Evolutionary conservation across 2,329 filamentous ascomycete genomes (phyloP), one percentile per base, ranked within the genome.

Genomic region (Macroventuria anomochaeta): DNA sequence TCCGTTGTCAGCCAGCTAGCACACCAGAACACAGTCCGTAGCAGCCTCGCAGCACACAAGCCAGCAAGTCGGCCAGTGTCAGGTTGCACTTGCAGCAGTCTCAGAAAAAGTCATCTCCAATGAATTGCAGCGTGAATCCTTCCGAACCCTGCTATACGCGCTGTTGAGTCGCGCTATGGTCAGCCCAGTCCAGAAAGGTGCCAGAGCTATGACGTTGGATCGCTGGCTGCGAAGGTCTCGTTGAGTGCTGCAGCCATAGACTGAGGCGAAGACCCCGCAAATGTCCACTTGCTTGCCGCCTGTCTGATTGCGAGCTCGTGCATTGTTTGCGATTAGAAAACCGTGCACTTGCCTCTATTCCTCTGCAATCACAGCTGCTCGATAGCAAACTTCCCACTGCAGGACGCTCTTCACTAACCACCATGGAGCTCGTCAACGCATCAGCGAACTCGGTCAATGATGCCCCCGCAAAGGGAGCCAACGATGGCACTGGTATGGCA

Each of bases 401-500:
- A 55, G 46, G 53, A 34, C 31, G 40, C 51, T 44, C 52, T 55
- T 41, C 54, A 48, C 40, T 50, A 43, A 49, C 56, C 56, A 65
- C 60, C 61, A 73, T 71, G 71, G 67, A 70, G 50, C 68, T 80
- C 63, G 80, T 79, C 70, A 70, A 76, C 57, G 68, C 73, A 36
- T 78, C 79, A 31, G 71, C 72, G 36, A 80, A 80, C 68, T 77
- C 76, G 51, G 66, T 80, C 47, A 70, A 68, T 32, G 77, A 78
- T 55, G 75, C 79, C 47, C 76, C 80, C 23, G 78, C 77, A 54
- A 76, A 83, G 40, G 75, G 86, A 37, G 82, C 87, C 43, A 85
- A 82, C 43, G 89, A 92, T 70, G 88, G 88, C 74, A 91, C 89
- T 55, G 89, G 89, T 91, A 75, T 61, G 51, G 12, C 13, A 23